Evolutionary conservation across 257 asterid genomes (phyloP), one percentile per base, ranked within the genome.

Genomic region (Craterostigma plantagineum): DNA sequence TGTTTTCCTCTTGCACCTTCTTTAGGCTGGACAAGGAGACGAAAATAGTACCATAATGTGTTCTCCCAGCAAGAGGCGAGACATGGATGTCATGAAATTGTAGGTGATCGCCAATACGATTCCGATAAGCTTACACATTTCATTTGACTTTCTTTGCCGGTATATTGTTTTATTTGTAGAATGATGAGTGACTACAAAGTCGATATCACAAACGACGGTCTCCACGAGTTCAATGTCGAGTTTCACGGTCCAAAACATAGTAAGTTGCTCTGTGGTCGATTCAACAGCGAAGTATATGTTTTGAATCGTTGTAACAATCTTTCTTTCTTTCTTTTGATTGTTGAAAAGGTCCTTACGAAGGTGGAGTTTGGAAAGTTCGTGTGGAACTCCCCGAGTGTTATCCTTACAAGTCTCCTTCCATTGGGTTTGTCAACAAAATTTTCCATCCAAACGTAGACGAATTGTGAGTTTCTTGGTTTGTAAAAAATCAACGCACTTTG

Each of bases 161-260:
- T n/a, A n/a, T n/a, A n/a, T n/a, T n/a, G 6, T 23, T 16, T 41
- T 43, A 23, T 37, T n/a, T 54, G 67, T 63, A 85, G 96, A 76
- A 85, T 85, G 96, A 85, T 85, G 96, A 85, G 91, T 44, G 94
- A 85, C 63, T 81, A 81, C 60, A 42, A 51, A 0, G 94, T 85
- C 56, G 94, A 85, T 69, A 62, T 94, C 12, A 60, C 77, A 52
- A 76, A 85, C 43, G 96, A 85, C 47, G 92, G 86, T 53, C 65
- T 77, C 65, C 77, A 61, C 36, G 90, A 81, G 79, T 81, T 85
- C 70, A 77, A 77, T 35, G 92, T 85, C 52, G 67, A 70, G 50
- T 85, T 85, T 63, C 81, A 81, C 38, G 96, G 96, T 48, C 96
- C 96, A 18, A 85, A 85, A 85, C 92, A 81, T 72, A 85, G 96